These are phyloP conservation scores for Acacia confusa DNA, from an alignment of 306 rosid genomes.

Conservation along the genomic window DNA sequence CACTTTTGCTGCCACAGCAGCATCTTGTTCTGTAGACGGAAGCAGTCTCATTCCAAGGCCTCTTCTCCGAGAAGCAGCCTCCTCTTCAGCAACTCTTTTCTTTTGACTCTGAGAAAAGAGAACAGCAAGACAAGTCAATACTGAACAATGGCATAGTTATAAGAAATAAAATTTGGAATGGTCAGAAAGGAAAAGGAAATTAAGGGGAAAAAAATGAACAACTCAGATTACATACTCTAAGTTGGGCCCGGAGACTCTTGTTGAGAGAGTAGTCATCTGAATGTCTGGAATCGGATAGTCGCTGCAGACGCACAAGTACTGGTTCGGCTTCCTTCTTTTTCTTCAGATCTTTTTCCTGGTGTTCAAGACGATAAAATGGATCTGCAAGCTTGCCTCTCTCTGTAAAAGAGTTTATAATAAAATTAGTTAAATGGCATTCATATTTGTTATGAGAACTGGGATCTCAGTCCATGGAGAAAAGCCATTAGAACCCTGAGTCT, in stretches of 20 bases:
- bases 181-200: conserved; percentile 9
- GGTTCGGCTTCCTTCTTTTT: conserved; percentile 95
- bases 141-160: background rate
- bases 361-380: conserved; percentile 96
- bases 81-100: conserved; percentile 92
- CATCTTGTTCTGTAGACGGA: conserved; percentile 66
- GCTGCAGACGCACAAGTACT: conserved; percentile 73
- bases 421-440: background rate
- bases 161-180: background rate
- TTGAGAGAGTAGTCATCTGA: conserved; percentile 79
- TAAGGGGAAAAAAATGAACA: background rate
- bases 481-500: conserved; percentile 1
- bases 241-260: conserved; percentile 70
- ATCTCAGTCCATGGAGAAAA: background rate
- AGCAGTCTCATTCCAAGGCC: conserved; percentile 80
- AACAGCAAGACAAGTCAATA: background rate
- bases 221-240: conserved; percentile 57
- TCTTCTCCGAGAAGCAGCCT: conserved; percentile 58
- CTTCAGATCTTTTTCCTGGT: conserved; percentile 81
- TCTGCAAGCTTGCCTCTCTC: conserved; percentile 87
- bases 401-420: conserved; percentile 26
- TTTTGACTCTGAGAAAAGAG: conserved; percentile 68
- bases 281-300: conserved; percentile 71
- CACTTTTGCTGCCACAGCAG: conserved; percentile 52
- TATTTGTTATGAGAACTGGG: background rate